These are phyloP conservation scores for Smittium culicis DNA, from an alignment of 371 early-diverging fungal genomes.

Conservation along the genomic window DNA sequence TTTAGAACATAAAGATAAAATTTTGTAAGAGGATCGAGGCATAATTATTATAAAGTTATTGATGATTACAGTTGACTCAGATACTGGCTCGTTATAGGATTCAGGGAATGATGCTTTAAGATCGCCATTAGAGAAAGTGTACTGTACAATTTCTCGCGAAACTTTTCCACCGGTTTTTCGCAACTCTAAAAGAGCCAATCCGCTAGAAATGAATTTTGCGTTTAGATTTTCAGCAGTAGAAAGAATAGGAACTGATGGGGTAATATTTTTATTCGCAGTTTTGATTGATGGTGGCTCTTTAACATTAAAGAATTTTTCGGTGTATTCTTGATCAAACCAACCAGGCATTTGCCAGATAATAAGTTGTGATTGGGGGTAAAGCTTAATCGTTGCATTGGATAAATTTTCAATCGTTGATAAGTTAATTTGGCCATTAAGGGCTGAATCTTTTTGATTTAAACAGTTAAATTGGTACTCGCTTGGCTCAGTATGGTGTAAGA, in stretches of 20 bases:
- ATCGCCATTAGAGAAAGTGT: background rate
- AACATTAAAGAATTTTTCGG: background rate
- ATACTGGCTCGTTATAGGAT: background rate
- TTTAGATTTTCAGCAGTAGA: background rate
- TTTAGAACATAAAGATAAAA: too few species aligned
- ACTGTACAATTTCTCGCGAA: background rate
- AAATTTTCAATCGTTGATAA: background rate
- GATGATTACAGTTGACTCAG: constrained; percentile 1
- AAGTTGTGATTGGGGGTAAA: constrained; percentile 3
- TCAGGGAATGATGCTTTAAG: background rate
- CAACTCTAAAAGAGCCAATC: background rate
- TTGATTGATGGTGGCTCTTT: background rate
- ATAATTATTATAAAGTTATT: too few species aligned
- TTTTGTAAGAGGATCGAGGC: background rate
- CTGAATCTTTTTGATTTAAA: too few species aligned
- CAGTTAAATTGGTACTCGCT: background rate
- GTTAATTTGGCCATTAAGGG: too few species aligned
- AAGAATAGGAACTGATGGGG: background rate
- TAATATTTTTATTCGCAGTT: background rate
- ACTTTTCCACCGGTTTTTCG: constrained; percentile 3
- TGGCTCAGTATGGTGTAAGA: constrained; percentile 4
- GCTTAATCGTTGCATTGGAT: constrained; percentile 2
- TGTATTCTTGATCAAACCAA: constrained; percentile 7
- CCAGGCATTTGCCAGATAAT: constrained; percentile 5
- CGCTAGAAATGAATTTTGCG: background rate